Evolutionary conservation across 2,329 filamentous ascomycete genomes (phyloP).

Genomic region (Colletotrichum eremochloae): DNA sequence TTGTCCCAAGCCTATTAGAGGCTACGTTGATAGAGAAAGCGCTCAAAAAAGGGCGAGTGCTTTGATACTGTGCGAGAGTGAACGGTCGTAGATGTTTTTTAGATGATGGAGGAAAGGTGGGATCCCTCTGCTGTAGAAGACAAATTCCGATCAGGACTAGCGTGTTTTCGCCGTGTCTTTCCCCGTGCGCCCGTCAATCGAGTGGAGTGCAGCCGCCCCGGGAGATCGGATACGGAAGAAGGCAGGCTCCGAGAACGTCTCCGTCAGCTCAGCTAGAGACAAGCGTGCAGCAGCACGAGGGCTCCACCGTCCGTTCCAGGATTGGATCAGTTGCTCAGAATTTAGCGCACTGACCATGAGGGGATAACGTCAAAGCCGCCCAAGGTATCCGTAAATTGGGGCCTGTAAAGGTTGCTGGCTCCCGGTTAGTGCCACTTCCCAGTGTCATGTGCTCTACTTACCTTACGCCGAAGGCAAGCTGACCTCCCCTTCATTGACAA

Average conservation of each 20-base stretch:
- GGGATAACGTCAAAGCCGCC: conserved; percentile 40
- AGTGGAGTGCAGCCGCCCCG: conserved; percentile 1
- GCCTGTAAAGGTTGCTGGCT: conserved; percentile 23
- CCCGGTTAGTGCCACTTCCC: conserved; percentile 27
- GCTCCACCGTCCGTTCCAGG: conserved; percentile 11
- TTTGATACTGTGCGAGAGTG: conserved; percentile 25
- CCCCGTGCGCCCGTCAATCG: conserved; percentile 5
- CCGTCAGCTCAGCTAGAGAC: background rate
- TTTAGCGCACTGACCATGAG: conserved; percentile 36
- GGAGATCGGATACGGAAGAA: conserved; percentile 18
- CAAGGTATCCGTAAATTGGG: conserved; percentile 18
- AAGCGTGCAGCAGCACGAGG: conserved; percentile 3
- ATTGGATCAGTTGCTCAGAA: conserved; percentile 21
- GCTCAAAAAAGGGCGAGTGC: conserved; percentile 5
- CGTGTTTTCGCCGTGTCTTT: conserved; percentile 39
- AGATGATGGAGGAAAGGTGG: conserved; percentile 42
- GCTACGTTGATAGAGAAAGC: conserved; percentile 7
- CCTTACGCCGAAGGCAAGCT: conserved; percentile 14
- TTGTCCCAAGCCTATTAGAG: conserved; percentile 13
- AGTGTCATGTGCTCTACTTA: conserved; percentile 40
- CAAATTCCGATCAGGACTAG: conserved; percentile 40
- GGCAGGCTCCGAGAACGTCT: background rate
- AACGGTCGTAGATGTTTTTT: conserved; percentile 40
- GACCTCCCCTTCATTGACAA: conserved; percentile 9
- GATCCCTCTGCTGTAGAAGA: conserved; percentile 38